Base-by-base conservation (phyloP, 2,329 filamentous ascomycete species). In the Harringtonia aguacate region DNA sequence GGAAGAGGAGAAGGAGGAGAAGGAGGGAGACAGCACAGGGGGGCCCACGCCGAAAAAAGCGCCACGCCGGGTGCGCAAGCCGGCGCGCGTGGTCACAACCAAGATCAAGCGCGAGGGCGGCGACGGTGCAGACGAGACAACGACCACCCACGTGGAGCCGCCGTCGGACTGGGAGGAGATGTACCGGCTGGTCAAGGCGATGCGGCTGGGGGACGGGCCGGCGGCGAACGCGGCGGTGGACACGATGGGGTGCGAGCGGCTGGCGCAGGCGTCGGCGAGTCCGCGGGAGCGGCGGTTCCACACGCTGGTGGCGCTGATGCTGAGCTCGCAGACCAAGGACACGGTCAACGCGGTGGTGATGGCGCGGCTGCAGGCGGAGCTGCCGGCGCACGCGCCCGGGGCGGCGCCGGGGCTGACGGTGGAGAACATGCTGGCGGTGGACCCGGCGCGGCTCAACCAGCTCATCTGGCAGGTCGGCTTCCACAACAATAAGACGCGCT, bases 301-400 rank as follows among this genome's bases (percentile, higher is more conserved):
- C 56, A 94, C 86, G 4, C 75, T 95, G 27, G 72, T 94, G 33
- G 78, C 88, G 14, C 70, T 95, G 49, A 95, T 95, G 89, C 73
- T 95, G 29, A 90, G 84, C 30, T 87, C 82, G 40, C 89, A 95
- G 67, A 95, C 89, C 10, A 94, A 94, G 60, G 89, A 95, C 62
- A 92, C 87, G 1, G 85, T 90, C 45, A 95, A 85, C 21, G 84
- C 87, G 0, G 83, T 79, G 14, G 87, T 84, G 8, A 94, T 95
- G 81, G 73, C 72, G 55, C 75, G 79, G 20, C 69, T 95, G 48
- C 84, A 94, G 63, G 79, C 77, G 5, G 79, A 86, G 54, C 76
- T 95, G 52, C 74, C 70, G 62, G 70, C 72, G 1, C 56, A 66
- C 52, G 47, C 54, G 38, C 58, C 64, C 1, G 71, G 67, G 0